Evolutionary conservation across 2,329 filamentous ascomycete species (phyloP), one percentile per base, ranked within the genome.

Genomic region (Aspergillus sp.): DNA sequence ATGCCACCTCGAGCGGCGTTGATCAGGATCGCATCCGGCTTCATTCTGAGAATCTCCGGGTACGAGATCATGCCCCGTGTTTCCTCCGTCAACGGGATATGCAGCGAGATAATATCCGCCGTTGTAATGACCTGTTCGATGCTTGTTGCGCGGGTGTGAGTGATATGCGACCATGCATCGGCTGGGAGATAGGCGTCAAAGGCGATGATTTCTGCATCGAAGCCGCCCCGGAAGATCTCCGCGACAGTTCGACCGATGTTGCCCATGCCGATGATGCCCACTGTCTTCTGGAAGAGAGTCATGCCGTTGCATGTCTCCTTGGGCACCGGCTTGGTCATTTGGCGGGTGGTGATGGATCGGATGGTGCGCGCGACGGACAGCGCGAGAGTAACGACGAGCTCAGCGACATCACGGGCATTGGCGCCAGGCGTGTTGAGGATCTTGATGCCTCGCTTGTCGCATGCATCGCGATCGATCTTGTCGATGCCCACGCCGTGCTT

Each of bases 401-500:
- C 70, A 0, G 70, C 70, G 0, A 73, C 70, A 2, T 69, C 63
- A 2, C 65, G 63, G 0, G 66, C 64, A 46, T 70, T 76, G 0
- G 72, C 66, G 1, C 71, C 73, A 0, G 72, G 73, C 0, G 72
- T 76, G 45, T 75, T 75, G 49, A 70, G 62, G 27, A 76, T 67
- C n/a, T 62, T 63, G 49, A 76, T 69, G 0, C 61, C 66, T 0
- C 65, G 59, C 2, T 58, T 53, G 4, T 56, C 48, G 41, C 70
- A 73, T 3, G 72, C 70, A 0, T 53, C 53, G 9, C 55, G 52
- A 42, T 75, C 71, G 29, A 73, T 72, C 42, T 70, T 73, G 44
- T 75, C 71, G 32, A 73, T 66, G 1, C 72, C 72, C 7, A 72
- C 70, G 1, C 72, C 72, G 29, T 75, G 72, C 53, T 75, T 75